These are phyloP conservation scores for Vanrija humicola DNA, from an alignment of 1,284 basidiomycete species.

Conservation along the genomic window DNA sequence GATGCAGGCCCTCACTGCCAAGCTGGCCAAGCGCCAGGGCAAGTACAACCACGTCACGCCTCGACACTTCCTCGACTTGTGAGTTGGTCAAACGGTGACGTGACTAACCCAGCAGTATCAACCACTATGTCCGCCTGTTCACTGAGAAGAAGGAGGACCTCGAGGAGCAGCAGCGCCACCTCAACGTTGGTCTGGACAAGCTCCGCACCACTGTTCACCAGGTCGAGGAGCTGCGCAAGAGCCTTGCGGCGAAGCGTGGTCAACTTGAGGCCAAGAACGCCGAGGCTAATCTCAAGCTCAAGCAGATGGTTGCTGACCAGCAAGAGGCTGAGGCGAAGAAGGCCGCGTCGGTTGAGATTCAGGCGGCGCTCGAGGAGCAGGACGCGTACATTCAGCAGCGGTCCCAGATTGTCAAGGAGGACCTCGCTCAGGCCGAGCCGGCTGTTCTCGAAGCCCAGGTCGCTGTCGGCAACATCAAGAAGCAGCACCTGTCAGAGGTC, in stretches of 20 bases:
- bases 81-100: constrained; percentile 48
- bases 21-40: constrained; percentile 84
- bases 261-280: constrained; percentile 90
- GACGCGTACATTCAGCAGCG: constrained; percentile 86
- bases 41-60: constrained; percentile 97
- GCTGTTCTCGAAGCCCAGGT: constrained; percentile 92
- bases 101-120: constrained; percentile 62
- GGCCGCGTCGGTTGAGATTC: constrained; percentile 90
- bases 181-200: constrained; percentile 97
- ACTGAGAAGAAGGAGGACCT: constrained; percentile 97
- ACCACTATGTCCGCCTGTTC: constrained; percentile 94
- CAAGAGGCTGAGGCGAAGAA: constrained; percentile 99
- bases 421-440: constrained; percentile 96
- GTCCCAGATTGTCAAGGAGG: constrained; percentile 82
- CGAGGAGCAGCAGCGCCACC: constrained; percentile 97
- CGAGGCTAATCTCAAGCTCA: constrained; percentile 95
- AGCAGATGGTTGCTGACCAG: constrained; percentile 97
- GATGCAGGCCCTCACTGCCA: constrained; percentile 81
- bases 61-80: constrained; percentile 97
- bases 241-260: constrained; percentile 87
- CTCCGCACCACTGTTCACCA: constrained; percentile 91
- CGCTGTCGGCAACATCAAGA: constrained; percentile 96
- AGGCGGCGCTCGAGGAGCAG: constrained; percentile 86
- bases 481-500: constrained; percentile 95
- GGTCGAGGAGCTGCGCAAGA: constrained; percentile 92